Evolutionary conservation across 495 filamentous ascomycete genomes (phyloP).

Genomic region (Aspergillus incahuasiensis): DNA sequence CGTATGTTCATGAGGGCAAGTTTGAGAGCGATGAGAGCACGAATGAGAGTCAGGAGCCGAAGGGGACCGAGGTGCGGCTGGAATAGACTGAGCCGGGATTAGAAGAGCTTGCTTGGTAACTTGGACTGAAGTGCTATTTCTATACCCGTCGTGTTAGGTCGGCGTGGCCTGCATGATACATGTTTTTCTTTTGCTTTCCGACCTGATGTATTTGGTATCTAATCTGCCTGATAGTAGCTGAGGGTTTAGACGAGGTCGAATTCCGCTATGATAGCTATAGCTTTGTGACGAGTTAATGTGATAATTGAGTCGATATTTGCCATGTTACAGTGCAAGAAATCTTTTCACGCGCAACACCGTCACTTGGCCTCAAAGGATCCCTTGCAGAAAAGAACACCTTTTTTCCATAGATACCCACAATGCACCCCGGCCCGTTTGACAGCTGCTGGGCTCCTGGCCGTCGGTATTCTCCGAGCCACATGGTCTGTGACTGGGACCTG

Average conservation of each 20-base stretch:
- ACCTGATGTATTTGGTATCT: too few relatives aligned
- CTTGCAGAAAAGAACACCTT: not conserved
- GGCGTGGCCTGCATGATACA: not conserved
- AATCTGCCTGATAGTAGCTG: too few relatives aligned
- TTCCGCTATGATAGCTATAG: too few relatives aligned
- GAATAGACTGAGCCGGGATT: too few relatives aligned
- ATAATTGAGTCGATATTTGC: too few relatives aligned
- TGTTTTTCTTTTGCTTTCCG: not conserved
- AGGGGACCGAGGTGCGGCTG: not conserved
- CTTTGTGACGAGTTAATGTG: too few relatives aligned
- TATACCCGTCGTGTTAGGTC: not conserved
- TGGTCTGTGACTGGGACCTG: not conserved
- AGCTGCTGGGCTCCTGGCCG: too few relatives aligned
- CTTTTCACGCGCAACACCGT: not conserved
- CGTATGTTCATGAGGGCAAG: slow-evolving; percentile 10
- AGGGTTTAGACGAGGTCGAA: too few relatives aligned
- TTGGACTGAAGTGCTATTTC: not conserved
- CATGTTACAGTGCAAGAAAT: too few relatives aligned
- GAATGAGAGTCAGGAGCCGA: not conserved
- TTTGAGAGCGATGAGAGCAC: slow-evolving; percentile 29
- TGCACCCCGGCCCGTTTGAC: too few relatives aligned
- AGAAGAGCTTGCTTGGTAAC: too few relatives aligned
- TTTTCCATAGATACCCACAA: too few relatives aligned
- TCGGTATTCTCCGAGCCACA: not conserved
- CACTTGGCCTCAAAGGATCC: not conserved